A percentile compares a stretch with the other conserved stretches of the same genome.
Evolutionary conservation across 108 stramenopile species (phyloP).

Genomic region (Cyclotella baltica): DNA sequence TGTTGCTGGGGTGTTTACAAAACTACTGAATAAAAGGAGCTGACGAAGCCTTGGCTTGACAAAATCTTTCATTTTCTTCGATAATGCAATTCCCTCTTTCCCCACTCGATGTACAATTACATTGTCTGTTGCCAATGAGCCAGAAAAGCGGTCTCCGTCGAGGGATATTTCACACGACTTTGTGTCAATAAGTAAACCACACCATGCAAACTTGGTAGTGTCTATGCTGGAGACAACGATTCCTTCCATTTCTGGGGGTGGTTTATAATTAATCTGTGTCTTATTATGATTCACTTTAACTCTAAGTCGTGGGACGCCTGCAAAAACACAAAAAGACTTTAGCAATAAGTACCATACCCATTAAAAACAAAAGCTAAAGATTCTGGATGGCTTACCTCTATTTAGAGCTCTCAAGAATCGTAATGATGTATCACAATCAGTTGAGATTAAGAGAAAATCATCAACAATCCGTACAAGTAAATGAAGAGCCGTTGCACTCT

Average conservation of each 20-base stretch:
- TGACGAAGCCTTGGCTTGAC: constrained; percentile 76
- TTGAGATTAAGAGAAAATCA: constrained; percentile 86
- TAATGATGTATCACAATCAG: constrained; percentile 33
- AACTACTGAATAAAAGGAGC: constrained; percentile 76
- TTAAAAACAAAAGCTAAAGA: background rate
- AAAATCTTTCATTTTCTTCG: constrained; percentile 70
- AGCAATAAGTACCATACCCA: background rate
- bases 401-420: constrained; percentile 70
- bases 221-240: constrained; percentile 8
- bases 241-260: background rate
- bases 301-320: constrained; percentile 64
- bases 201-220: constrained; percentile 74
- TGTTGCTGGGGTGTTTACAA: constrained; percentile 62
- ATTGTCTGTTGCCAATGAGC: constrained; percentile 52
- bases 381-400: constrained; percentile 15
- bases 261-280: constrained; percentile 50
- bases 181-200: constrained; percentile 86
- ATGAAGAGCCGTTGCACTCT: constrained; percentile 26
- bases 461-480: constrained; percentile 80
- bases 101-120: constrained; percentile 61
- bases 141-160: constrained; percentile 74
- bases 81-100: constrained; percentile 61
- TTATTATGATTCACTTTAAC: constrained; percentile 80
- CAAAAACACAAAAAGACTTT: background rate
- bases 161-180: constrained; percentile 74